These are phyloP conservation scores for Asterochloris erici DNA, from an alignment of 139 green algal species.

Conservation along the genomic window DNA sequence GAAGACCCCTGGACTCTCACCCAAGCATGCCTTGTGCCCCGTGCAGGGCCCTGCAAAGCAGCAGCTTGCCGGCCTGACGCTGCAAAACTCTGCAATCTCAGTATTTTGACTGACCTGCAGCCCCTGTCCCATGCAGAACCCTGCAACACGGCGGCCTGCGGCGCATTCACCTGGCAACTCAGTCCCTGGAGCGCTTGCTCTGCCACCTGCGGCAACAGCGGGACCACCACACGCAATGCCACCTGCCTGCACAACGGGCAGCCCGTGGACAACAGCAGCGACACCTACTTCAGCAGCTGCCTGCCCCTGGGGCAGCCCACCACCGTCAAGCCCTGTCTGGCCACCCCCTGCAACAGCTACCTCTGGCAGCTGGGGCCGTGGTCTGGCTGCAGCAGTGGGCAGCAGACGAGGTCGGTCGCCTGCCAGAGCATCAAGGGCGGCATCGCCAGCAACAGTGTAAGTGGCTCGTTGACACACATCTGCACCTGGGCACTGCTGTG, in stretches of 20 bases:
- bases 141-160: constrained; percentile 15
- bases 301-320: neutral
- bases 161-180: constrained; percentile 3
- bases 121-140: neutral
- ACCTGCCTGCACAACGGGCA: constrained; percentile 15
- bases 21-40: too few species aligned
- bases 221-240: constrained; percentile 8
- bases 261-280: neutral
- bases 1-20: too few species aligned
- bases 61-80: too few species aligned
- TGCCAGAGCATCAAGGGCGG: constrained; percentile 11
- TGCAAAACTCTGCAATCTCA: too few species aligned
- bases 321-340: constrained; percentile 2
- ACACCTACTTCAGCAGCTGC: neutral
- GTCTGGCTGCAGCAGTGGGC: constrained; percentile 2
- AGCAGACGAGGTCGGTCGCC: constrained; percentile 10
- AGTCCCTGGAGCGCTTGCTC: constrained; percentile 11
- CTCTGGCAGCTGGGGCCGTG: constrained; percentile 9
- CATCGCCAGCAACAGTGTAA: neutral
- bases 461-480: neutral
- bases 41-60: too few species aligned
- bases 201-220: constrained; percentile 6
- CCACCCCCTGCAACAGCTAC: neutral
- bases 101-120: too few species aligned
- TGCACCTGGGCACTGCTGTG: neutral